Evolutionary conservation across 768 basidiomycete species (phyloP), one percentile per base, ranked within the genome.

Genomic region (Zangia roseola): DNA sequence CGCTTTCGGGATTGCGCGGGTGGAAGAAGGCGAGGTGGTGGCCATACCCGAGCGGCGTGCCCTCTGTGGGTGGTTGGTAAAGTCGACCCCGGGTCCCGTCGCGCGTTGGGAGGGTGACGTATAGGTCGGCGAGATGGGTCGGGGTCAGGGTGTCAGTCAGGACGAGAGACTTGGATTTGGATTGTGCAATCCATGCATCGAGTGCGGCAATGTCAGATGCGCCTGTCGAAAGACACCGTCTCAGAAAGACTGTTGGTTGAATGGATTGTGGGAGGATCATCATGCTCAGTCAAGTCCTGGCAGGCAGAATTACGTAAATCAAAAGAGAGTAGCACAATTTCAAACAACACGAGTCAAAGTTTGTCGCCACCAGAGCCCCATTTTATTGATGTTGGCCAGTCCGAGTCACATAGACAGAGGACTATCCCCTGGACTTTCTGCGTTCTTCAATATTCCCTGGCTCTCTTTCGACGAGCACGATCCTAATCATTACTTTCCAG

Each of bases 21-120:
- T 88, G 84, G 68, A 90, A 90, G 72, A 88, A 89, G 12, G 74
- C 82, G 20, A 90, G 75, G 55, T 88, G 84, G 57, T 87, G 84
- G 6, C 86, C 88, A 51, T 76, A 80, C 6, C 71, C 74, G 24
- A 88, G 68, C 3, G 75, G 69, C 2, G 70, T 54, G 6, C 75
- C 72, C 2, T 56, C 55, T 39, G 61, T 53, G 39, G 83, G 83
- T 17, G 68, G 66, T 16, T 59, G 50, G 54, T 71, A 79, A 9
- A 65, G 51, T n/a, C 68, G 69, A 23, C 61, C 66, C 1, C 70
- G 69, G 6, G 75, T 74, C 10, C 83, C 83, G 56, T 86, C 83
- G 56, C 85, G 81, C 6, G 86, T 86, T 3, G 86, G 84, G n/a
- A 88, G 72, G 21, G 86, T 86, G 55, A 82, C 71, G 59, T 78